Base-by-base conservation (phyloP, 176 grass and related monocot species). In the Paspalum vaginatum region DNA sequence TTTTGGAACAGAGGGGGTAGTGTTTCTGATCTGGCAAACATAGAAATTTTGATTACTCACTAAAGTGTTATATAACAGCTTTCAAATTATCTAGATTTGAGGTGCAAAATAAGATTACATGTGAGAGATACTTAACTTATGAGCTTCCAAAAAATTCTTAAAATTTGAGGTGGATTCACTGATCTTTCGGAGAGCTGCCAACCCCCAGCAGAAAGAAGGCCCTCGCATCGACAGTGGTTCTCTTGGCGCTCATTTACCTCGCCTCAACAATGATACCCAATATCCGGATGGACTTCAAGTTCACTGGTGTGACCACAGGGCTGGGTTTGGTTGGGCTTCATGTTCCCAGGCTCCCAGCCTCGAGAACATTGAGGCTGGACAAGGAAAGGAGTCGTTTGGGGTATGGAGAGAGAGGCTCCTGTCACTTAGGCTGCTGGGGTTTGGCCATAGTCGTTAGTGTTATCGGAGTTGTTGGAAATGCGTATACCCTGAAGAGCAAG, bases 271-370 rank as follows among this genome's bases (percentile, higher is more conserved):
- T 85, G 51, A 95, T 99, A 88, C 96, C 96, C 42, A 99, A 91
- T 66, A 99, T 99, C 70, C 95, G 92, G 96, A 89, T 95, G 42
- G 92, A 90, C 71, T 99, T 99, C 81, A 99, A 95, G 85, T 99
- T 99, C 63, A 95, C 96, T 0, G 96, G 96, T 5, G 96, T 92
- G 0, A 99, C 96, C 0, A 95, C 96, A 0, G 96, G 96, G 54
- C 59, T 95, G 38, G 93, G 90, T 0, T 32, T 32, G 32, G 32
- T 55, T 99, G 71, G 96, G 96, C 5, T 99, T 99, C 86, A 95
- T 99, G 70, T 99, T 99, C 76, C 96, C 96, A 0, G 88, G 70
- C 95, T 99, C 76, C 96, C 96, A 0, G 88, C 90, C 10, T 90
- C 95, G 8, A 77, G 95, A 0, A 88, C 96, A 9, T 40, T 99